Conservation (phyloP, 2,329 filamentous ascomycete genomes). For the Lachnellula subtilissima region DNA sequence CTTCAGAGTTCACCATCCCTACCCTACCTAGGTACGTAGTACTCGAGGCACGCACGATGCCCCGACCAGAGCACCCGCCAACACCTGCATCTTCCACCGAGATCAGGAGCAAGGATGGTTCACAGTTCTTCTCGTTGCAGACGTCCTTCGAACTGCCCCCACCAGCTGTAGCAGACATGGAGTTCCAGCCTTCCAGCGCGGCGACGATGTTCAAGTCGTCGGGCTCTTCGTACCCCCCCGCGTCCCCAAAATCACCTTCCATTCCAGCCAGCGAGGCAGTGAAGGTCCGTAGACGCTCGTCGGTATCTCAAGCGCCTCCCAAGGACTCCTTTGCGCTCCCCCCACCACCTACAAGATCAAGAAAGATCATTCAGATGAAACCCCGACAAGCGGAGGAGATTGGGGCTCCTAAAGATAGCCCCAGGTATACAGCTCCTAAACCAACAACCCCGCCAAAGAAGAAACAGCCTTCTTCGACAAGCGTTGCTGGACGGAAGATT, state of each 20-base stretch:
- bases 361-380: conserved; percentile 99
- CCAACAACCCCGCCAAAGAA: conserved; percentile 49
- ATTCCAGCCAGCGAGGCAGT: conserved; percentile 37
- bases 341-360: conserved; percentile 83
- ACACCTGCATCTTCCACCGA: conserved; percentile 79
- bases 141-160: conserved; percentile 71
- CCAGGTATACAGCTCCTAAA: conserved; percentile 16
- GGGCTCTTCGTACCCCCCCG: conserved; percentile 46
- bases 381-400: conserved; percentile 46
- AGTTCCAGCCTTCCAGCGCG: conserved; percentile 42
- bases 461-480: conserved; percentile 71
- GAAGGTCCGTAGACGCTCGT: conserved; percentile 42
- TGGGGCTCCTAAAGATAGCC: conserved; percentile 10
- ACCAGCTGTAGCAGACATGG: conserved; percentile 57
- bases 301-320: conserved; percentile 35
- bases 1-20: too few species aligned
- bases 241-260: conserved; percentile 39
- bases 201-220: conserved; percentile 36
- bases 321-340: conserved; percentile 74
- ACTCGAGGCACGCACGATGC: conserved; percentile 45
- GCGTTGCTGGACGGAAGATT: conserved; percentile 87
- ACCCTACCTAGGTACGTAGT: not conserved
- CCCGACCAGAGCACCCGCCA: conserved; percentile 60
- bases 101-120: conserved; percentile 66
- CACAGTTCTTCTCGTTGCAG: conserved; percentile 58